Conservation (phyloP, 805 yeast genomes). For the Kluyveromyces siamensis region DNA sequence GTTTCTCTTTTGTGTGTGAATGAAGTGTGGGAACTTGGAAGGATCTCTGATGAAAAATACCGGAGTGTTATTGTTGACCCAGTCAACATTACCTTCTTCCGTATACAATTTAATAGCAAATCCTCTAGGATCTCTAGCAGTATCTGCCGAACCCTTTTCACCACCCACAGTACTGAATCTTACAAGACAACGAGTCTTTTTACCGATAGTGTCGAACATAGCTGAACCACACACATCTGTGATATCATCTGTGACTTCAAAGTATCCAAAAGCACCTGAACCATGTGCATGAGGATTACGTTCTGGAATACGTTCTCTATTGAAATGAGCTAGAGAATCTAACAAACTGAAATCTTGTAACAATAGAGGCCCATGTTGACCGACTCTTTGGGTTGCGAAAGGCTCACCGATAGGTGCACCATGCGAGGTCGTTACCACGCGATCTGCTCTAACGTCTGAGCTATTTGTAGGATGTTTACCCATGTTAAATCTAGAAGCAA, state of each 20-base stretch:
- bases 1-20: constrained; percentile 63
- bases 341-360: constrained; percentile 75
- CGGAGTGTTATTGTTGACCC: constrained; percentile 70
- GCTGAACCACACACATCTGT: constrained; percentile 61
- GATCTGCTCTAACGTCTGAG: constrained; percentile 29
- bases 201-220: constrained; percentile 67
- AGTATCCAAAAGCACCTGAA: constrained; percentile 81
- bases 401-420: constrained; percentile 74
- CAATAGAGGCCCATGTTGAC: constrained; percentile 69
- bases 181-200: constrained; percentile 62
- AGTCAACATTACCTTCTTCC: constrained; percentile 59
- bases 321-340: constrained; percentile 79
- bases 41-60: constrained; percentile 59
- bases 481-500: background rate
- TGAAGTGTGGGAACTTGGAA: constrained; percentile 52
- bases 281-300: constrained; percentile 93
- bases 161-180: constrained; percentile 74
- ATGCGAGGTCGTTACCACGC: constrained; percentile 60
- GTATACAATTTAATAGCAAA: constrained; percentile 58
- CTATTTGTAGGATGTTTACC: constrained; percentile 16
- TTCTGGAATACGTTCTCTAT: constrained; percentile 85
- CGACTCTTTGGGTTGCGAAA: constrained; percentile 66
- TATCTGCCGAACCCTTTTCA: constrained; percentile 56
- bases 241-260: constrained; percentile 82
- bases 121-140: constrained; percentile 65